These are phyloP conservation scores for Polygonum maritimum DNA, from an alignment of 148 eudicot species.

Conservation along the genomic window DNA sequence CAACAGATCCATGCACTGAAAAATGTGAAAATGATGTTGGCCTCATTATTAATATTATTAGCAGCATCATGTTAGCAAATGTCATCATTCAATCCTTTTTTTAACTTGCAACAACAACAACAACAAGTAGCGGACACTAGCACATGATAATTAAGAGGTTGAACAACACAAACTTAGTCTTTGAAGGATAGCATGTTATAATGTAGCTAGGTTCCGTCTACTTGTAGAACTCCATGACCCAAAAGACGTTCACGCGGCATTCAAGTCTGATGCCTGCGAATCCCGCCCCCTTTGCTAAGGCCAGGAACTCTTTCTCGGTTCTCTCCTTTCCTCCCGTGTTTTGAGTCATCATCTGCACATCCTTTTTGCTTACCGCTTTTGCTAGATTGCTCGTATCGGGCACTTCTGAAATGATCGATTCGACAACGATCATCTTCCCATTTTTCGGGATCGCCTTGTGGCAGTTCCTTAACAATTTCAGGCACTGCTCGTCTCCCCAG, in stretches of 20 bases:
- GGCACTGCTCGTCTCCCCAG: too few relatives aligned
- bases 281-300: background rate
- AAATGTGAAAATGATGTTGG: background rate
- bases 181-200: background rate
- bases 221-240: slow-evolving; percentile 9
- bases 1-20: background rate
- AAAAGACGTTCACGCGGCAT: background rate
- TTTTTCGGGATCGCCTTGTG: too few relatives aligned
- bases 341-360: slow-evolving; percentile 10
- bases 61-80: background rate
- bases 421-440: too few relatives aligned
- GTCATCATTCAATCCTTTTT: background rate
- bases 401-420: background rate
- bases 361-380: slow-evolving; percentile 16
- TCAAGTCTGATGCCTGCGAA: background rate
- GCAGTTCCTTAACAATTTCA: too few relatives aligned
- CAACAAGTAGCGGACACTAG: too few relatives aligned
- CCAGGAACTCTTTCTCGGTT: background rate
- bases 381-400: slow-evolving; percentile 10
- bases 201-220: background rate
- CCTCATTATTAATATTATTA: too few relatives aligned
- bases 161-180: too few relatives aligned
- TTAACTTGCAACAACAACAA: background rate
- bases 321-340: slow-evolving; percentile 10
- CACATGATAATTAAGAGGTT: background rate